Evolutionary conservation across 2,329 filamentous ascomycete species (phyloP).

Genomic region (Ophiostoma sp.): DNA sequence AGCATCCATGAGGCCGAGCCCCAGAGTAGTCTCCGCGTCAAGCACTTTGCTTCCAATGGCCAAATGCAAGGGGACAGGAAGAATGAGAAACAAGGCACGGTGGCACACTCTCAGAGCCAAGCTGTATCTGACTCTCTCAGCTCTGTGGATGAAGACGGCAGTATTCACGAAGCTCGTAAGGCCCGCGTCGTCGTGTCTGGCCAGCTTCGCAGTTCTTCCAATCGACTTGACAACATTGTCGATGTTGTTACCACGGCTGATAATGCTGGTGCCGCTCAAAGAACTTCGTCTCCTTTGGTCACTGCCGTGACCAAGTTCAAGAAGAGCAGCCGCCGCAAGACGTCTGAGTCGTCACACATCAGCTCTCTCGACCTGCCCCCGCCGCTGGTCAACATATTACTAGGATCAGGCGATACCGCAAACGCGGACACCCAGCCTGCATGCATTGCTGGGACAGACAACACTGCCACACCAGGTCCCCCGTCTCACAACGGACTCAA

Average conservation of each 20-base stretch:
- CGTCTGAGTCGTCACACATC: conserved; percentile 23
- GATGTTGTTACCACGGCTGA: not conserved
- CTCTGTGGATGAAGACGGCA: conserved; percentile 31
- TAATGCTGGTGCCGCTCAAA: not conserved
- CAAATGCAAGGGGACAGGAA: not conserved
- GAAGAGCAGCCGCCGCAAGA: not conserved
- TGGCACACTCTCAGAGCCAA: not conserved
- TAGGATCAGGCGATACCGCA: not conserved
- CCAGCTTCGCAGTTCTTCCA: conserved; percentile 2
- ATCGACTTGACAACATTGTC: not conserved
- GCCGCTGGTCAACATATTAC: not conserved
- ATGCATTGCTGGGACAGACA: no score
- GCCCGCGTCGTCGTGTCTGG: conserved; percentile 25
- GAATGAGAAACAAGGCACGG: not conserved
- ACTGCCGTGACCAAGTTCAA: not conserved
- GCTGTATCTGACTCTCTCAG: conserved; percentile 23
- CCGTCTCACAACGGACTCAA: not conserved
- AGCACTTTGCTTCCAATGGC: not conserved
- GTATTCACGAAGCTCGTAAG: conserved; percentile 33
- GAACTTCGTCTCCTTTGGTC: not conserved
- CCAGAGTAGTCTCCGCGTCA: not conserved
- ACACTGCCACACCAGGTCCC: not conserved
- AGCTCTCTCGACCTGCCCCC: conserved; percentile 27
- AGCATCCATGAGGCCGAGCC: not conserved
- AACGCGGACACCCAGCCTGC: not conserved